phyloP scores from a whole-genome alignment of 2,329 filamentous ascomycete genomes.

The Huntiella bhutanensis region DNA sequence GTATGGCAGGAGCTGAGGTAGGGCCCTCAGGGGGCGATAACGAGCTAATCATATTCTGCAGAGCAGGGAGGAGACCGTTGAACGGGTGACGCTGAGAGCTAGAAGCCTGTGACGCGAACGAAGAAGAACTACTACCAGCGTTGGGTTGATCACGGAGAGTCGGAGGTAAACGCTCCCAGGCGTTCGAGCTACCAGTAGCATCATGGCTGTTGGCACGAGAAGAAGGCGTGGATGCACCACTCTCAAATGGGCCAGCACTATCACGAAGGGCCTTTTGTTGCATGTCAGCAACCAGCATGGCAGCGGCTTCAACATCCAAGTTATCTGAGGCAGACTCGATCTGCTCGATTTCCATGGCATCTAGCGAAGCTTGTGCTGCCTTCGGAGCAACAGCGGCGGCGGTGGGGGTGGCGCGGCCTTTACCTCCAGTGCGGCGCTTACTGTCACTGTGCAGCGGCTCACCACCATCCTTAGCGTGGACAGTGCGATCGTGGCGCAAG shows the following conservation, averaged over 20 bases:
- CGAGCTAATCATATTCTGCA: slow-evolving; percentile 56
- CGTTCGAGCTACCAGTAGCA: slow-evolving; percentile 51
- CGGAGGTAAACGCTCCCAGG: slow-evolving; percentile 74
- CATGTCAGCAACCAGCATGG: slow-evolving; percentile 96
- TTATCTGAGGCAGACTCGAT: slow-evolving; percentile 62
- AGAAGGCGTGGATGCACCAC: slow-evolving; percentile 43
- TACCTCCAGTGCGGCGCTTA: slow-evolving; percentile 61
- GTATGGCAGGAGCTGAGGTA: slow-evolving; percentile 26
- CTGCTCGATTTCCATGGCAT: slow-evolving; percentile 74
- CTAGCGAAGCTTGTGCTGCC: slow-evolving; percentile 63
- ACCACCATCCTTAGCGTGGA: slow-evolving; percentile 95
- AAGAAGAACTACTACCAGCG: slow-evolving; percentile 43
- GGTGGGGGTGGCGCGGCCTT: slow-evolving; percentile 27
- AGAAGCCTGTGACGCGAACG: slow-evolving; percentile 48
- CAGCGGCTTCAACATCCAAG: slow-evolving; percentile 88
- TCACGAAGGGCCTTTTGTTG: slow-evolving; percentile 71
- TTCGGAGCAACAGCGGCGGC: slow-evolving; percentile 40
- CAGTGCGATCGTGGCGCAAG: slow-evolving; percentile 90
- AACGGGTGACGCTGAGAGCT: slow-evolving; percentile 41
- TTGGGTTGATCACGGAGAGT: slow-evolving; percentile 48
- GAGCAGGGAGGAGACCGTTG: slow-evolving; percentile 42
- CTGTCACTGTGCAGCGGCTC: slow-evolving; percentile 85
- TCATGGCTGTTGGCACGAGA: slow-evolving; percentile 47
- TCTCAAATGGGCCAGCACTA: slow-evolving; percentile 36
- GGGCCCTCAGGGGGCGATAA: slow-evolving; percentile 35